A percentile compares a stretch with the other conserved stretches of the same genome.
phyloP scores from a whole-genome alignment of 2,329 filamentous ascomycete genomes.

The Mariannaea elegans region DNA sequence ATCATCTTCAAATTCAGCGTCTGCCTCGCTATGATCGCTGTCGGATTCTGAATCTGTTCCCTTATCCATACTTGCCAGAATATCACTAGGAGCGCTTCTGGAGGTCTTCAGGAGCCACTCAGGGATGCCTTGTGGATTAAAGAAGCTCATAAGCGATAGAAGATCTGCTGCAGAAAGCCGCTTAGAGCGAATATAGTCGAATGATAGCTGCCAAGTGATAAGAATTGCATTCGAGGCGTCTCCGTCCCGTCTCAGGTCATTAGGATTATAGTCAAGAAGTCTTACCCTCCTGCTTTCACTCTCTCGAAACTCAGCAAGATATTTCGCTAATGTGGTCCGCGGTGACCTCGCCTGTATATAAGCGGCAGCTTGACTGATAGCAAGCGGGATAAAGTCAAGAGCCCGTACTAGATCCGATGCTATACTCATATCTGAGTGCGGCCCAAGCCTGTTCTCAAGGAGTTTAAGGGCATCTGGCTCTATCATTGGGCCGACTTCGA shows the following conservation, averaged over 20 bases:
- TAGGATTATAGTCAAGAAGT: background rate
- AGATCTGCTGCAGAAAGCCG: conserved; percentile 12
- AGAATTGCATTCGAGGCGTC: background rate
- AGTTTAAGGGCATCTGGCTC: too few relatives aligned
- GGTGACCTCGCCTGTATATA: background rate
- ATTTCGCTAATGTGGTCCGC: background rate
- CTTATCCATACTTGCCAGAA: background rate
- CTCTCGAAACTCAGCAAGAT: background rate
- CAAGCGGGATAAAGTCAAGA: too few relatives aligned
- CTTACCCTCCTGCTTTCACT: background rate
- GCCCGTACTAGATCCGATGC: too few relatives aligned
- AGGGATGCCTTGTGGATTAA: background rate
- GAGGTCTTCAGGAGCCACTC: background rate
- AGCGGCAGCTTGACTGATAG: too few relatives aligned
- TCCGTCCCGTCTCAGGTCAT: conserved; percentile 2
- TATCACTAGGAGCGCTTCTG: background rate
- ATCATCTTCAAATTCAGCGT: background rate
- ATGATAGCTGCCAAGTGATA: background rate
- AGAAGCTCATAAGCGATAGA: conserved; percentile 15
- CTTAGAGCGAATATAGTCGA: background rate
- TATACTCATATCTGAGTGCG: too few relatives aligned
- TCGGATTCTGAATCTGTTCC: too few relatives aligned
- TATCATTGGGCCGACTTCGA: background rate
- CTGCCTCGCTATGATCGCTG: background rate
- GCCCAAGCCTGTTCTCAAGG: too few relatives aligned